Percentiles rank a stretch among this genome's conserved stretches.
Conservation (phyloP, 352 stramenopile species). For the Phytophthora boehmeriae region DNA sequence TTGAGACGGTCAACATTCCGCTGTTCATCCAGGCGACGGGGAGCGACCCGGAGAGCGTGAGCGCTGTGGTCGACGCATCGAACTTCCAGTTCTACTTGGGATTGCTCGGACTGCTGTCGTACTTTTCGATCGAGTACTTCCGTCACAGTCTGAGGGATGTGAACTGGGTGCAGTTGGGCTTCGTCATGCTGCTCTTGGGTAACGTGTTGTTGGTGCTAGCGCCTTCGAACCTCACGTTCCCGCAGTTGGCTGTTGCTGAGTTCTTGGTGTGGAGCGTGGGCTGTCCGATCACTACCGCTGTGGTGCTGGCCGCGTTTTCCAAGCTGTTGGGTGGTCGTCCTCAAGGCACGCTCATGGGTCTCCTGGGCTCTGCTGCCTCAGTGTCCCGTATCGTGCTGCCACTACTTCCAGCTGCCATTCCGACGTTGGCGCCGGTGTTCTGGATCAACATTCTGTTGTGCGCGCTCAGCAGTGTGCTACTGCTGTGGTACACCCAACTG, state of each 20-base stretch:
- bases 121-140: slow-evolving; percentile 79
- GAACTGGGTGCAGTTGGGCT: slow-evolving; percentile 66
- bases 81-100: slow-evolving; percentile 84
- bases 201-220: slow-evolving; percentile 62
- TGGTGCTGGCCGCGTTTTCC: slow-evolving; percentile 71
- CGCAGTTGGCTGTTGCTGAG: slow-evolving; percentile 51
- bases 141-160: slow-evolving; percentile 64
- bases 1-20: slow-evolving; percentile 83
- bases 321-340: slow-evolving; percentile 68
- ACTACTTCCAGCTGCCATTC: slow-evolving; percentile 60
- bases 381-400: slow-evolving; percentile 75
- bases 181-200: slow-evolving; percentile 57
- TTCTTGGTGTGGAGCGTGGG: slow-evolving; percentile 79
- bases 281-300: slow-evolving; percentile 70
- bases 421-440: slow-evolving; percentile 71
- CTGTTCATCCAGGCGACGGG: slow-evolving; percentile 70
- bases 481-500: slow-evolving; percentile 66
- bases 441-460: slow-evolving; percentile 73
- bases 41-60: slow-evolving; percentile 49
- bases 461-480: slow-evolving; percentile 49
- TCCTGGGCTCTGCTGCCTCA: slow-evolving; percentile 68
- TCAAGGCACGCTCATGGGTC: slow-evolving; percentile 77
- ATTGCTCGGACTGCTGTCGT: slow-evolving; percentile 63
- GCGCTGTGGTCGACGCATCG: slow-evolving; percentile 58
- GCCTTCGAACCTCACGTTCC: slow-evolving; percentile 44